phyloP scores from a whole-genome alignment of 441 rosid genomes.

The Viola pubescens region DNA sequence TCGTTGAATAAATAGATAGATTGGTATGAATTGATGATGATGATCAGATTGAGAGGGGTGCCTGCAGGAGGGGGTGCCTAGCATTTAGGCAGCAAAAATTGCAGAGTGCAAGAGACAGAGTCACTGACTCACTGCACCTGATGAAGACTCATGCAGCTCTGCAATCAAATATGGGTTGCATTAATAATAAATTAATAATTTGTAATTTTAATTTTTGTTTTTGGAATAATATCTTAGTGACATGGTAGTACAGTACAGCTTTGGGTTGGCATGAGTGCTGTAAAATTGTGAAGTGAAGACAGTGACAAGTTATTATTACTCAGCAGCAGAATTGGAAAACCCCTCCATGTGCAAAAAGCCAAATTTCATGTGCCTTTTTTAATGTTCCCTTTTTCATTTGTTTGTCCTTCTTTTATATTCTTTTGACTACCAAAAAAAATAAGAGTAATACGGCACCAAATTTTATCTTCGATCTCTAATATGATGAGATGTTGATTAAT shows the following conservation, averaged over 20 bases:
- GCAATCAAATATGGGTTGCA: slow-evolving; percentile 7
- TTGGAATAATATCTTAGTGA: slow-evolving; percentile 18
- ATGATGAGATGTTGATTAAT: too few species aligned
- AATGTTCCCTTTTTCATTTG: too few species aligned
- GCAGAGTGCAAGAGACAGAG: neutral
- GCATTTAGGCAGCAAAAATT: neutral
- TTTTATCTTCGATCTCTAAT: too few species aligned
- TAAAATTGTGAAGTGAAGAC: slow-evolving; percentile 14
- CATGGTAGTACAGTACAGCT: slow-evolving; percentile 9
- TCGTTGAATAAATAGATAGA: neutral
- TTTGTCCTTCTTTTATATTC: too few species aligned
- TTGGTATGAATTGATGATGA: neutral
- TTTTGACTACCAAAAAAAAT: too few species aligned
- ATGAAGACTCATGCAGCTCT: neutral
- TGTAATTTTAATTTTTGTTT: too few species aligned
- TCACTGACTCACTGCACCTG: too few species aligned
- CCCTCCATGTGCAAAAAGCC: slow-evolving; percentile 33
- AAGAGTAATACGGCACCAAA: too few species aligned
- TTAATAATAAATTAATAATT: neutral
- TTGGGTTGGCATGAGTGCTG: neutral
- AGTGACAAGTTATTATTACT: slow-evolving; percentile 19
- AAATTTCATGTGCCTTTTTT: slow-evolving; percentile 10
- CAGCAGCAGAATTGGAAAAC: slow-evolving; percentile 9
- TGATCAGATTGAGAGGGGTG: too few species aligned
- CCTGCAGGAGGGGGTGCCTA: too few species aligned